A percentile compares a stretch with the other conserved stretches of the same genome.
phyloP scores from a whole-genome alignment of 805 yeast species.

The Saitoella complicata region DNA sequence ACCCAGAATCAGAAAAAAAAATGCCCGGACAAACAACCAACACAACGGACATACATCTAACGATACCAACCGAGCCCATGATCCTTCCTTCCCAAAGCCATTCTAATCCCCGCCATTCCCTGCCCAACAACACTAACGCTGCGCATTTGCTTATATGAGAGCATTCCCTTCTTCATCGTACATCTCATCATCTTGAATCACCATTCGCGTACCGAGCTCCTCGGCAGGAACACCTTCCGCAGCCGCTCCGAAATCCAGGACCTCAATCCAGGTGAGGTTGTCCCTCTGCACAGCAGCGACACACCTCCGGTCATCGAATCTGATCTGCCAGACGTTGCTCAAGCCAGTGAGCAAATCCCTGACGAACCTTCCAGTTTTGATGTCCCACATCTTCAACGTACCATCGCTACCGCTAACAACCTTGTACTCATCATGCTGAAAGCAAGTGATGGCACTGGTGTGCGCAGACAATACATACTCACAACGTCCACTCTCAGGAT shows the following conservation, averaged over 20 bases:
- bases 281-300: constrained; percentile 79
- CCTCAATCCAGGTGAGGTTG: constrained; percentile 59
- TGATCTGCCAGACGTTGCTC: constrained; percentile 89
- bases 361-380: constrained; percentile 58
- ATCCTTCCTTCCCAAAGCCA: no score
- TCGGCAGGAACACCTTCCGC: background rate
- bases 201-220: background rate
- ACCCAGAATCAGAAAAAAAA: no score
- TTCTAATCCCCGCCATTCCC: no score
- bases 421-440: constrained; percentile 70
- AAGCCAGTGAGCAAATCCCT: constrained; percentile 55
- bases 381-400: constrained; percentile 77
- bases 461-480: constrained; percentile 63
- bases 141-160: no score
- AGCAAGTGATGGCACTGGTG: constrained; percentile 78
- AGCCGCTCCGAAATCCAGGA: constrained; percentile 18
- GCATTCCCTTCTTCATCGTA: no score
- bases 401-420: constrained; percentile 81
- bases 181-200: background rate
- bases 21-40: no score
- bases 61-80: no score
- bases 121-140: no score
- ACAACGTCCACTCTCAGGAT: constrained; percentile 53
- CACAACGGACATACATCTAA: no score
- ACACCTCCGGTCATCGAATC: constrained; percentile 67